A percentile compares a stretch with the other conserved stretches of the same genome.
Conservation (phyloP, 768 basidiomycete species). For the Amanita exitialis region DNA sequence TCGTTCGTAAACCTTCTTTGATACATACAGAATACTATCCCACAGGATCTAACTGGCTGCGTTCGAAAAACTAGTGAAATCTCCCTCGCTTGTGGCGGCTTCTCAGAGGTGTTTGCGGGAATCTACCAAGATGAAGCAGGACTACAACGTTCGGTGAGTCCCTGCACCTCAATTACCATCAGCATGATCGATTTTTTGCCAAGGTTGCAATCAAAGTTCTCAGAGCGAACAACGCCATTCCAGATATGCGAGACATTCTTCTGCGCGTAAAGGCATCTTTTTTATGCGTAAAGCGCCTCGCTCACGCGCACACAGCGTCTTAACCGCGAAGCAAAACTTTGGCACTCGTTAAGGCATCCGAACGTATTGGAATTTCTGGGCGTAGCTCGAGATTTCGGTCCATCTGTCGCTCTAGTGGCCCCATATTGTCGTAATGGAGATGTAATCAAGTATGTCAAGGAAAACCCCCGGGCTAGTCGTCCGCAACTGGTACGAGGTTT, state of each 20-base stretch:
- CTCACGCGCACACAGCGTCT: slow-evolving; percentile 30
- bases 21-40: slow-evolving; percentile 21
- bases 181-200: slow-evolving; percentile 1
- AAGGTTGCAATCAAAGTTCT: slow-evolving; percentile 52
- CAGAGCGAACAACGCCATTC: slow-evolving; percentile 24
- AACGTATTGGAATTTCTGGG: slow-evolving; percentile 49
- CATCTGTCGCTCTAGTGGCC: slow-evolving; percentile 50
- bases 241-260: slow-evolving; percentile 39
- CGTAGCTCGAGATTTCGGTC: slow-evolving; percentile 36
- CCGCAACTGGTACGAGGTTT: not conserved
- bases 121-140: slow-evolving; percentile 37
- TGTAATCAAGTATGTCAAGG: slow-evolving; percentile 33
- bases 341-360: slow-evolving; percentile 48
- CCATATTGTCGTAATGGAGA: slow-evolving; percentile 56
- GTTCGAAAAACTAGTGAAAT: slow-evolving; percentile 34
- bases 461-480: slow-evolving; percentile 10
- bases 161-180: not conserved
- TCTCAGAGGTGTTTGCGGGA: slow-evolving; percentile 55
- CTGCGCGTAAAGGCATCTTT: slow-evolving; percentile 29
- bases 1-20: not conserved
- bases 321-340: slow-evolving; percentile 44
- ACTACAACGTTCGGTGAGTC: slow-evolving; percentile 25
- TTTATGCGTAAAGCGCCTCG: not conserved
- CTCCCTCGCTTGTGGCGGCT: slow-evolving; percentile 43
- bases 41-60: slow-evolving; percentile 47